Evolutionary conservation across 2,329 filamentous ascomycete species (phyloP), one percentile per base, ranked within the genome.

Genomic region (Penicillium glabrum): DNA sequence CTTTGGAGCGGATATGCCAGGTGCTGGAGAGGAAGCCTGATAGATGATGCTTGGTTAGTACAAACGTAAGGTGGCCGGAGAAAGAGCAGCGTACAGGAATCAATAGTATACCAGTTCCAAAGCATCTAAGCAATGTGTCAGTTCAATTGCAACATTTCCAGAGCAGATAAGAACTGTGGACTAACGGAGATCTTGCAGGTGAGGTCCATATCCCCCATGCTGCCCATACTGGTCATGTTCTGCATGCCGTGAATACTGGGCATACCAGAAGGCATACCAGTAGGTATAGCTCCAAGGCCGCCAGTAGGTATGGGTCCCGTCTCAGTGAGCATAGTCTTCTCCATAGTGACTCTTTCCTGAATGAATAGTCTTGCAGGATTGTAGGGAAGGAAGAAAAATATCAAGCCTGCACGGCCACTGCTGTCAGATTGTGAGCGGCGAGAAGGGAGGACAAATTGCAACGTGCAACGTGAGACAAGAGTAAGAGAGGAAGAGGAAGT

Each of bases 1-100:
- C 86, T 3, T 73, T 76, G 24, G 86, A 88, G 16, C 78, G 86
- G 71, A 93, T 83, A 67, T 86, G 86, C 90, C 90, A 95, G 23
- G 81, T 79, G 8, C 71, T 65, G 24, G 88, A 77, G 68, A 95
- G 82, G 80, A 95, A 93, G 75, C 86, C 76, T 79, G 41, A 41
- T 21, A 21, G 16, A 39, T 9, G 16, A 39, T 41, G 16, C 16
- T 19, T 29, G n/a, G 16, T 46, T 49, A 43, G 33, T 39, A 14
- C 9, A 5, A 11, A n/a, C 31, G 21, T 37, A 16, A 5, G 13
- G 27, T 26, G 24, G 11, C 27, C 14, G 10, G 7, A 14, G 16
- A 35, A 5, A 19, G 21, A 37, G 26, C 11, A 37, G n/a, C 57
- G 7, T 59, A 67, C 64, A 67, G 24, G 62, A 33, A 39, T 64